Percentiles rank a stretch among this genome's conserved stretches.
Conservation (phyloP, 116 monocot species). For the Trichopus zeylanicus region DNA sequence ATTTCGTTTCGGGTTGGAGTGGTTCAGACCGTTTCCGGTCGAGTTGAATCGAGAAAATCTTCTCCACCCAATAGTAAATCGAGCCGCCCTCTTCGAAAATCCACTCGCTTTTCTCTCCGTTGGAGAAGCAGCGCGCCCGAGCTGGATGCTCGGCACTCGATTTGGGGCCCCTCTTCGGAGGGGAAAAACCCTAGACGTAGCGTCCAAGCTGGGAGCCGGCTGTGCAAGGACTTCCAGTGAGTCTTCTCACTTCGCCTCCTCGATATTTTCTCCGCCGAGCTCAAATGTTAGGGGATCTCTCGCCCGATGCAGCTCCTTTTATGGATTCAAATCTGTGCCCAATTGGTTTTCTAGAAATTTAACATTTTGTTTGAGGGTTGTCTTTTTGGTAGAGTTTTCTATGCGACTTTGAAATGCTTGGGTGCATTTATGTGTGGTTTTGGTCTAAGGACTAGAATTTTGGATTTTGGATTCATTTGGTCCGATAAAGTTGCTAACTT, state of each 20-base stretch:
- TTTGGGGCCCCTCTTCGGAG: constrained; percentile 33
- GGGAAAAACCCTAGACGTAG: constrained; percentile 19
- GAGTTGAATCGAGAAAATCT: too few relatives aligned
- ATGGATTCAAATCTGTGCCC: constrained; percentile 20
- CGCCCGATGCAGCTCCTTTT: constrained; percentile 5
- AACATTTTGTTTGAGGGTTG: too few relatives aligned
- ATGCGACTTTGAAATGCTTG: too few relatives aligned
- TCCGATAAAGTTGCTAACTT: too few relatives aligned
- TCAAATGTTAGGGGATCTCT: not conserved
- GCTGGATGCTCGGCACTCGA: constrained; percentile 24
- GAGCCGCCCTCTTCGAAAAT: too few relatives aligned
- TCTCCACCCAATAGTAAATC: too few relatives aligned
- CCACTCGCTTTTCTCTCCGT: not conserved
- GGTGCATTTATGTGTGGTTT: too few relatives aligned
- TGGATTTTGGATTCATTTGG: too few relatives aligned
- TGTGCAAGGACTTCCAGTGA: constrained; percentile 15
- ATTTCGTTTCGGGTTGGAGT: too few relatives aligned
- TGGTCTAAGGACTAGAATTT: too few relatives aligned
- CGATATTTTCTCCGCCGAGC: too few relatives aligned
- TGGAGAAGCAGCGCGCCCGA: not conserved
- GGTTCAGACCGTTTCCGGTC: too few relatives aligned
- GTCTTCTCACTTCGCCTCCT: constrained; percentile 8
- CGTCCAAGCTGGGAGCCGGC: constrained; percentile 15
- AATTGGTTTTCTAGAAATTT: constrained; percentile 27
- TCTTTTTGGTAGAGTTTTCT: not conserved